Conservation (phyloP, 2,329 filamentous ascomycete genomes). For the Cercospora beticola region DNA sequence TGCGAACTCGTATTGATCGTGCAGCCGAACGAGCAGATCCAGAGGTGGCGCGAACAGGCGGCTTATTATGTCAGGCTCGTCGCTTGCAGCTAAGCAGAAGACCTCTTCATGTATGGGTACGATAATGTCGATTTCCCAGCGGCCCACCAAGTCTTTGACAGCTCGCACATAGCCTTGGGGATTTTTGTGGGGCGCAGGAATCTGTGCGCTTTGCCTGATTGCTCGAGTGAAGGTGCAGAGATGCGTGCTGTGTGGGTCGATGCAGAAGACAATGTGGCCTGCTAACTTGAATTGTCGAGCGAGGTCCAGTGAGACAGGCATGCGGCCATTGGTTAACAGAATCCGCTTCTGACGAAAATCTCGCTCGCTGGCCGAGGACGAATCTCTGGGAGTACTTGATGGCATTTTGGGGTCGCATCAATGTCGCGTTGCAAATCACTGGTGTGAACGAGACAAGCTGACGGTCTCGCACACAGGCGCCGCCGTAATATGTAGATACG, state of each 20-base stretch:
- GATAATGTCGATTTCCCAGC: constrained; percentile 26
- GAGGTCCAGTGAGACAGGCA: constrained; percentile 25
- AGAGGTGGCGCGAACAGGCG: constrained; percentile 34
- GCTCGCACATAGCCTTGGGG: constrained; percentile 21
- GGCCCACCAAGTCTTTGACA: constrained; percentile 18
- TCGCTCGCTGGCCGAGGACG: neutral
- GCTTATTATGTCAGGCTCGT: constrained; percentile 28
- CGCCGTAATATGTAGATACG: constrained; percentile 5
- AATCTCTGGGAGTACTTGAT: neutral
- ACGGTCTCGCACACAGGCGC: neutral
- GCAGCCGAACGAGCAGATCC: constrained; percentile 31
- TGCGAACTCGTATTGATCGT: constrained; percentile 37
- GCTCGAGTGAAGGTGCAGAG: constrained; percentile 24
- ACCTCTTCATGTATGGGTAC: constrained; percentile 38
- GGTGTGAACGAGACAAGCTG: neutral
- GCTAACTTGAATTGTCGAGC: constrained; percentile 21
- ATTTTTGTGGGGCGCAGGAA: constrained; percentile 23
- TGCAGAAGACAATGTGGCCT: constrained; percentile 23
- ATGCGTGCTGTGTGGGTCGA: constrained; percentile 24
- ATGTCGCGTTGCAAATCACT: neutral
- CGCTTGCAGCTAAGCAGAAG: constrained; percentile 34
- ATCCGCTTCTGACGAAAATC: constrained; percentile 6
- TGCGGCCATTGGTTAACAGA: constrained; percentile 26
- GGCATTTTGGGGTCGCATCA: neutral
- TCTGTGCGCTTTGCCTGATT: constrained; percentile 14